phyloP scores from a whole-genome alignment of 768 basidiomycete species.

The Exsudoporus frostii region DNA sequence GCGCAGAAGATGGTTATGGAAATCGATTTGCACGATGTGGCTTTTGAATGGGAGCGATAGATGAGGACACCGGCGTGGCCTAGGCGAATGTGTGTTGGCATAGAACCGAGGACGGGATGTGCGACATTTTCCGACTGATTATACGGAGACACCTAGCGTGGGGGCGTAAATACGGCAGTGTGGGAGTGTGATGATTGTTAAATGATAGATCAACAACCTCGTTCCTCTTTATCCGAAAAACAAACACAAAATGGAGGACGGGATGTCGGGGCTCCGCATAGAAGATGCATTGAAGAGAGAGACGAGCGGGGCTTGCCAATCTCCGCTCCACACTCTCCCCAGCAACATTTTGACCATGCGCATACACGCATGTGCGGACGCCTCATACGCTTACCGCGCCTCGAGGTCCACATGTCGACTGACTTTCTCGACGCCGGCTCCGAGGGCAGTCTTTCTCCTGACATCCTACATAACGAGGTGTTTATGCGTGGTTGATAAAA shows the following conservation, averaged over 20 bases:
- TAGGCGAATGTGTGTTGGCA: background rate
- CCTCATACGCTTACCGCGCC: constrained; percentile 10
- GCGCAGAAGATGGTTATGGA: background rate
- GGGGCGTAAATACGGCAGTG: background rate
- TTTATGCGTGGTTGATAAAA: background rate
- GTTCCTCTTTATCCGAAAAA: background rate
- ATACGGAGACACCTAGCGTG: background rate
- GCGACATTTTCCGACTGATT: background rate
- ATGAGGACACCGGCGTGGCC: background rate
- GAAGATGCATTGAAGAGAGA: constrained; percentile 13
- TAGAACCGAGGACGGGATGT: background rate
- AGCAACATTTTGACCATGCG: background rate
- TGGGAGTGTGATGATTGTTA: background rate
- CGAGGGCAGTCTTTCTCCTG: constrained; percentile 30
- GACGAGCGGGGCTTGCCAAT: constrained; percentile 2
- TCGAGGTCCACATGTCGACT: constrained; percentile 31
- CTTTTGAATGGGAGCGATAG: background rate
- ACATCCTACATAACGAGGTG: constrained; percentile 18
- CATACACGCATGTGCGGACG: background rate
- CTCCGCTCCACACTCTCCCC: constrained; percentile 5
- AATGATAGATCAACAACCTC: background rate
- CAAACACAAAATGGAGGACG: background rate
- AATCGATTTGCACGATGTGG: background rate
- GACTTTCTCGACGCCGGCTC: constrained; percentile 36
- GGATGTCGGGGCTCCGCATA: background rate